Percentiles rank a stretch among this genome's conserved stretches.
These are phyloP conservation scores for Dipteronia sinensis DNA, from an alignment of 345 rosid species.

Conservation along the genomic window DNA sequence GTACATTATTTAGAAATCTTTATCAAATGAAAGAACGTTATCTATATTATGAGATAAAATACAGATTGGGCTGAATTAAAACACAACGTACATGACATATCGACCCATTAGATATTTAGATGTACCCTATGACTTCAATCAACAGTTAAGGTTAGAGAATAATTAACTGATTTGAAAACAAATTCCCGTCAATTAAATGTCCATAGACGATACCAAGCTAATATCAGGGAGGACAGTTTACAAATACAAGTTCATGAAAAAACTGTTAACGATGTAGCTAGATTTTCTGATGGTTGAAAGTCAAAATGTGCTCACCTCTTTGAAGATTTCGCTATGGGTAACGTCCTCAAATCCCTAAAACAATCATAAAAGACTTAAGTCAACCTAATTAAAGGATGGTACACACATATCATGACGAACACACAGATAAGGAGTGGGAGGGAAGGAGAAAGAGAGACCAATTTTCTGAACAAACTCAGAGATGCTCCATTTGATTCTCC, in stretches of 20 bases:
- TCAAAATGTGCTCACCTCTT: conserved; percentile 61
- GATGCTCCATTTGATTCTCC: conserved; percentile 82
- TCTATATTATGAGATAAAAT: not conserved
- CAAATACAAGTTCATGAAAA: not conserved
- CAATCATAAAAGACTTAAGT: conserved; percentile 17
- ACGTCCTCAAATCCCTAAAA: conserved; percentile 71
- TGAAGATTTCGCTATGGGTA: conserved; percentile 66
- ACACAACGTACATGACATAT: not conserved
- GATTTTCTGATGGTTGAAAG: not conserved
- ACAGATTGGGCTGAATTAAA: not conserved
- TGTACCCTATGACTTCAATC: not conserved
- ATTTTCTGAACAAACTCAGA: conserved; percentile 66
- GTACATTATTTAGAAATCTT: not conserved
- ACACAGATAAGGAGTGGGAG: not conserved
- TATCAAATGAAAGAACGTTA: not conserved
- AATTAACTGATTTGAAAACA: not conserved
- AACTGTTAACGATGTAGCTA: not conserved
- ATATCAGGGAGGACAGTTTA: not conserved
- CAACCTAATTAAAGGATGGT: conserved; percentile 3
- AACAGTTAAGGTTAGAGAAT: not conserved
- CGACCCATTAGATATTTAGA: not conserved
- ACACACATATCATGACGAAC: not conserved
- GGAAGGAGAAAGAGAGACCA: conserved; percentile 47
- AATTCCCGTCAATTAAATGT: not conserved
- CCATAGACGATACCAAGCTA: not conserved